Evolutionary conservation across 768 basidiomycete species (phyloP), one percentile per base, ranked within the genome.

Genomic region (Mycena metata): DNA sequence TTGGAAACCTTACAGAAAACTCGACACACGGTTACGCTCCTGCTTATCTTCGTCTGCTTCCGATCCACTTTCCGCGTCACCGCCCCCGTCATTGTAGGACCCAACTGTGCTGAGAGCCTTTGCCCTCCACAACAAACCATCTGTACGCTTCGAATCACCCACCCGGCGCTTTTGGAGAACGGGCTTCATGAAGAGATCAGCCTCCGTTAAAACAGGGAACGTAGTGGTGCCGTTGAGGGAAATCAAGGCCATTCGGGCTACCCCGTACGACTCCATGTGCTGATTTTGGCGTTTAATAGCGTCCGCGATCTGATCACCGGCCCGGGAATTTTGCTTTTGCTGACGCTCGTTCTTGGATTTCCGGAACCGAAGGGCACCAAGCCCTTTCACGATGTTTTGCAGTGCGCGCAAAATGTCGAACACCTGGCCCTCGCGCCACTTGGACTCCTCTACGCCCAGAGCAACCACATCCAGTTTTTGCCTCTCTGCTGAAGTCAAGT

Each of bases 371-470:
- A 59, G 33, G 46, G 58, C 43, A 16, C 9, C 46, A 3, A 59
- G 19, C 3, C 26, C 17, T 21, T 59, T 59, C 10, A 59, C 59
- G 5, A 60, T 24, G 21, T 60, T 23, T 16, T 60, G 59, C 2
- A 49, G 45, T 21, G 59, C 59, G 2, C 46, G 59, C 59, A 60
- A 46, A 15, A 39, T 15, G 16, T 62, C 51, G 16, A 62, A 62
- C 23, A 30, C 61, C 30, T 62, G 50, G n/a, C 61, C 61, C 17
- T 62, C 61, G 6, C 61, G 26, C 61, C 61, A 62, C 23, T 26
- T 43, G 26, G 24, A 23, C 42, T 62, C 61, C n/a, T 62, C 61
- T 2, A 45, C n/a, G 2, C 41, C 61, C 2, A 62, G 26, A 41
- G 10, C n/a, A 1, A 26, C 51, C 5, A 62, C 5, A 43, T 62